Evolutionary conservation across 257 asterid genomes (phyloP).

Genomic region (Asclepias syriaca): DNA sequence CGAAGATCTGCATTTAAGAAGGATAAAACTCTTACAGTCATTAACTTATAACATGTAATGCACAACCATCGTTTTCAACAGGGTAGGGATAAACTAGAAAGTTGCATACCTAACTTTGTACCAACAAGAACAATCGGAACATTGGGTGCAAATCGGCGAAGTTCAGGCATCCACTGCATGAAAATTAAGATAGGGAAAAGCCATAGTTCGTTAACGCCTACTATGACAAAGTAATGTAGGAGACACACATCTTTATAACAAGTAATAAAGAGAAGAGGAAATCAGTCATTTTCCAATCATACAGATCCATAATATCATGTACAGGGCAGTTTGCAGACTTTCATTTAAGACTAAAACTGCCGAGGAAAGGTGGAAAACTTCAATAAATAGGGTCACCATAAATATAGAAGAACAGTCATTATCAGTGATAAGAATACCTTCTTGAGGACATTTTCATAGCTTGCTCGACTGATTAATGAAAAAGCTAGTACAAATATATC

Average conservation of each 20-base stretch:
- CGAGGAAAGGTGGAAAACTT: not conserved
- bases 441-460: constrained; percentile 93
- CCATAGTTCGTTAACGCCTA: not conserved
- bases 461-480: constrained; percentile 89
- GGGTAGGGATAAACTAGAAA: not conserved
- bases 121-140: constrained; percentile 96
- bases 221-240: not conserved
- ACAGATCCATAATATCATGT: not conserved
- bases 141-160: constrained; percentile 93
- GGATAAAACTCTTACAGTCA: not conserved
- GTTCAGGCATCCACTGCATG: constrained; percentile 98
- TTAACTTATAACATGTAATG: not conserved
- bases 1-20: constrained; percentile 57
- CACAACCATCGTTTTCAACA: not conserved
- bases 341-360: constrained; percentile 9
- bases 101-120: constrained; percentile 67
- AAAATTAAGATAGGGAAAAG: constrained; percentile 13
- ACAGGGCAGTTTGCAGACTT: not conserved
- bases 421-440: constrained; percentile 39
- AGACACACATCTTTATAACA: not conserved
- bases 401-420: constrained; percentile 4
- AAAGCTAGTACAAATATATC: constrained; percentile 83
- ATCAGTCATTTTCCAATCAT: not conserved
- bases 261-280: not conserved
- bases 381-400: not conserved